Evolutionary conservation across 2,329 filamentous ascomycete genomes (phyloP).

Genomic region (Trichoderma lentiforme): DNA sequence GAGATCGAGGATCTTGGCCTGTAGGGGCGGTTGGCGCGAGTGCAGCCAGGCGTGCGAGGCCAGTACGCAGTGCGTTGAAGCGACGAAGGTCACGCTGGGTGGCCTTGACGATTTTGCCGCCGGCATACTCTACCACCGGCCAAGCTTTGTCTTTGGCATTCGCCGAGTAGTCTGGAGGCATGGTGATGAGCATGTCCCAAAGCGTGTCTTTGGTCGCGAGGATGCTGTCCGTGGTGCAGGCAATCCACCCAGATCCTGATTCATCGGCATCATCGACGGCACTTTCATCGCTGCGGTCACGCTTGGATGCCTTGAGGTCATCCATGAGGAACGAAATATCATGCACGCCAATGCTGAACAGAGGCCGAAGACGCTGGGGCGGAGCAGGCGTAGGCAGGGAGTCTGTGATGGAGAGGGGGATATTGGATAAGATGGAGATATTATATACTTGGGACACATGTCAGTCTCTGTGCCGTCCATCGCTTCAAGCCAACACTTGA

Average conservation of each 20-base stretch:
- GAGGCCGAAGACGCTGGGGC: slow-evolving; percentile 66
- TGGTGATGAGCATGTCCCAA: slow-evolving; percentile 84
- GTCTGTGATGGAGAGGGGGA: slow-evolving; percentile 71
- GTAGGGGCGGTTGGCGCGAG: slow-evolving; percentile 23
- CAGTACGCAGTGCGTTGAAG: slow-evolving; percentile 65
- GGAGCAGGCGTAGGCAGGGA: slow-evolving; percentile 62
- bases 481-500: slow-evolving; percentile 23
- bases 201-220: slow-evolving; percentile 80
- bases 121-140: slow-evolving; percentile 69
- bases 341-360: slow-evolving; percentile 93
- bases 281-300: slow-evolving; percentile 34
- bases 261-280: slow-evolving; percentile 49
- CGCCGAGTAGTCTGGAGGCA: slow-evolving; percentile 62
- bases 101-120: slow-evolving; percentile 68
- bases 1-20: slow-evolving; percentile 29
- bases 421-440: slow-evolving; percentile 86
- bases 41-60: slow-evolving; percentile 50
- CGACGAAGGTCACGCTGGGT: slow-evolving; percentile 87
- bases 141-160: slow-evolving; percentile 62
- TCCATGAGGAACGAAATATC: slow-evolving; percentile 78
- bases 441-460: slow-evolving; percentile 70
- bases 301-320: slow-evolving; percentile 50
- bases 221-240: slow-evolving; percentile 93
- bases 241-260: slow-evolving; percentile 72
- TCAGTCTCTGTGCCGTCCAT: not conserved